Evolutionary conservation across 106 monocot genomes (phyloP).

Genomic region (Platanthera zijinensis): DNA sequence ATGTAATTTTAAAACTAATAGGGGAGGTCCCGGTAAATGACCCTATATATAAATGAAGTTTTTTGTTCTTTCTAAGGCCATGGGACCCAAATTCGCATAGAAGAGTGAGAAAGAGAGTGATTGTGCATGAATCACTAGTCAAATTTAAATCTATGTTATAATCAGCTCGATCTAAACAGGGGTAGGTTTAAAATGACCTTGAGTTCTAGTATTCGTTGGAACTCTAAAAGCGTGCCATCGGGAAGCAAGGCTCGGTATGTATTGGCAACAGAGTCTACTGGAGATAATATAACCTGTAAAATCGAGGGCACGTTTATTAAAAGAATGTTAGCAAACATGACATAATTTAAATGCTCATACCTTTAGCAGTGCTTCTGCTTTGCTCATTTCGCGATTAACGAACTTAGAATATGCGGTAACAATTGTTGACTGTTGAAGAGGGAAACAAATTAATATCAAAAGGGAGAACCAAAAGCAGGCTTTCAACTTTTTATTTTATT

Average conservation of each 20-base stretch:
- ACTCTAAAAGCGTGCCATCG: slow-evolving; percentile 79
- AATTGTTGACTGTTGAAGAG: slow-evolving; percentile 44
- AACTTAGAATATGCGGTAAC: slow-evolving; percentile 81
- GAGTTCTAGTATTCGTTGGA: slow-evolving; percentile 91
- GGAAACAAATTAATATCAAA: neutral
- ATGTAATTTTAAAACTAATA: too few relatives aligned
- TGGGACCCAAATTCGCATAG: neutral
- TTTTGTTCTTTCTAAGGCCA: neutral
- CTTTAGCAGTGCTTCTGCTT: slow-evolving; percentile 98
- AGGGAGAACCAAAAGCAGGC: neutral
- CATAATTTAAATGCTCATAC: slow-evolving; percentile 16
- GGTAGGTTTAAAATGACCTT: slow-evolving; percentile 39
- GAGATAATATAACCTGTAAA: slow-evolving; percentile 89
- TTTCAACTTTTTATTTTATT: neutral
- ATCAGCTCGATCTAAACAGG: too few relatives aligned
- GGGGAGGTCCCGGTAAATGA: too few relatives aligned
- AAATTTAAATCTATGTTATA: too few relatives aligned
- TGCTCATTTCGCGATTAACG: slow-evolving; percentile 96
- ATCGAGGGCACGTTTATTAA: neutral
- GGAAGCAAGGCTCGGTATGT: slow-evolving; percentile 96
- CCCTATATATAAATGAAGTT: neutral
- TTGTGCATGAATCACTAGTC: too few relatives aligned
- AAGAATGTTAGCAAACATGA: neutral
- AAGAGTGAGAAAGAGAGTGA: neutral
- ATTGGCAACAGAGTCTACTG: slow-evolving; percentile 90